Conservation (phyloP, 208 protist genomes). For the Crithidia brevicula region DNA sequence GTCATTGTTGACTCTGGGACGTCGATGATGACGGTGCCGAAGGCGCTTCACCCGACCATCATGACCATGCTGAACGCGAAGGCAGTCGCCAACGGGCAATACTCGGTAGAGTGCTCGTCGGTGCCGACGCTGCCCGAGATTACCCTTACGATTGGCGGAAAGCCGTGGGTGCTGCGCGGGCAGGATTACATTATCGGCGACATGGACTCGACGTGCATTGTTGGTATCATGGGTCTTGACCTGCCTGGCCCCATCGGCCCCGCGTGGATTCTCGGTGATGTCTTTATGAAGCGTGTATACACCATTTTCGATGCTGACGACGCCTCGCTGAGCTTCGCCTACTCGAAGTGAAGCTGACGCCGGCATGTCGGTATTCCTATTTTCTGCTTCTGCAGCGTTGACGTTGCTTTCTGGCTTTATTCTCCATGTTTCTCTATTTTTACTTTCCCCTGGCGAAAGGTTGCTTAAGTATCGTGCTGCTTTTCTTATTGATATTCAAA, state of each 20-base stretch:
- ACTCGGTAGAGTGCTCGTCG: conserved; percentile 49
- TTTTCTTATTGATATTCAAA: no score
- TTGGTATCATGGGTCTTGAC: conserved; percentile 59
- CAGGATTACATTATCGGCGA: conserved; percentile 92
- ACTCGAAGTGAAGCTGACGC: conserved; percentile 36
- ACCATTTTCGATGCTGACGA: conserved; percentile 67
- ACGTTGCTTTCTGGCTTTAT: no score
- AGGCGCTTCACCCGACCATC: conserved; percentile 41
- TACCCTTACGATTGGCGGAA: conserved; percentile 62
- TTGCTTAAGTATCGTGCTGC: no score
- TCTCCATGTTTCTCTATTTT: no score
- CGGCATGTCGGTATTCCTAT: no score
- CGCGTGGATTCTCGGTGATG: conserved; percentile 59
- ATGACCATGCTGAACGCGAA: conserved; percentile 56
- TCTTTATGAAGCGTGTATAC: conserved; percentile 66
- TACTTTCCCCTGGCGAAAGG: no score
- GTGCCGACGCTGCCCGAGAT: conserved; percentile 75
- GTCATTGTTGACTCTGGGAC: conserved; percentile 95
- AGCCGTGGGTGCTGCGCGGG: conserved; percentile 61
- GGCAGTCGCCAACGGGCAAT: conserved; percentile 43
- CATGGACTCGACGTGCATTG: conserved; percentile 42
- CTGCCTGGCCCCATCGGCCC: conserved; percentile 40
- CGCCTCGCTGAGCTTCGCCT: conserved; percentile 54
- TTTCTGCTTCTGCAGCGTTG: no score
- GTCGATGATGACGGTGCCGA: conserved; percentile 93